A percentile compares a stretch with the other conserved stretches of the same genome.
Evolutionary conservation across 2,329 filamentous ascomycete species (phyloP).

Genomic region (Colletotrichum sp.): DNA sequence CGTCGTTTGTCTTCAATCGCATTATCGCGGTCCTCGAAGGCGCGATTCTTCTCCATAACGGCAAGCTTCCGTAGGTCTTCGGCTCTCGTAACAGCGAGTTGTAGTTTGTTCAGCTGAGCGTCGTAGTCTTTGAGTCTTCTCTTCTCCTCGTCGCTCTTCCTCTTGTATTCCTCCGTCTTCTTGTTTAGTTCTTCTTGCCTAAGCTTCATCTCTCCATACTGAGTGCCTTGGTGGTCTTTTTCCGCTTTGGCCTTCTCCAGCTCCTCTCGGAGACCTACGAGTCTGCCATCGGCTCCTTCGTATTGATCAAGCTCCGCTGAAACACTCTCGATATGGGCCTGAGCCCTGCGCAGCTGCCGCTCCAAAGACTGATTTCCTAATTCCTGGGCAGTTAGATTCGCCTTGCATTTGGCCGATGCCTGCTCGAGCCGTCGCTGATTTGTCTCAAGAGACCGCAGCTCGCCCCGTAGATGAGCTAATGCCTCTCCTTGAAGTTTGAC

Average conservation of each 20-base stretch:
- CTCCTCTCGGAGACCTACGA: slow-evolving; percentile 63
- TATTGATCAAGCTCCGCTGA: slow-evolving; percentile 68
- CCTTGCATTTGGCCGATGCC: slow-evolving; percentile 52
- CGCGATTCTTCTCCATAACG: slow-evolving; percentile 67
- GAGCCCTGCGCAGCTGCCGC: slow-evolving; percentile 61
- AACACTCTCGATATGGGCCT: slow-evolving; percentile 59
- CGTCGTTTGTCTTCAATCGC: slow-evolving; percentile 49
- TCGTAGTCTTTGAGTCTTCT: slow-evolving; percentile 34
- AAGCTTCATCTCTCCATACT: slow-evolving; percentile 58
- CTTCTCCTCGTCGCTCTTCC: slow-evolving; percentile 38
- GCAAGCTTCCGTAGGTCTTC: slow-evolving; percentile 56
- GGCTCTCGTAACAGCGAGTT: slow-evolving; percentile 55
- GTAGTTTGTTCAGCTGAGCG: slow-evolving; percentile 55
- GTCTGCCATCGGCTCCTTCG: slow-evolving; percentile 70
- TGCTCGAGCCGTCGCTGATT: slow-evolving; percentile 53
- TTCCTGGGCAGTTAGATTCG: slow-evolving; percentile 50
- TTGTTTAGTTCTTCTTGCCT: slow-evolving; percentile 54
- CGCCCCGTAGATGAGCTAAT: slow-evolving; percentile 57
- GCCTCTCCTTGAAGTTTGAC: slow-evolving; percentile 58
- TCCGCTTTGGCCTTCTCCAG: slow-evolving; percentile 57
- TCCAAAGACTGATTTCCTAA: slow-evolving; percentile 46
- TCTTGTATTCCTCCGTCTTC: slow-evolving; percentile 45
- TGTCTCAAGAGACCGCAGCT: slow-evolving; percentile 57
- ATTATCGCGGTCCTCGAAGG: slow-evolving; percentile 55
- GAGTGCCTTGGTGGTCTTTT: slow-evolving; percentile 54